Evolutionary conservation across 1,284 basidiomycete genomes (phyloP).

Genomic region (Apiotrichum laibachii): DNA sequence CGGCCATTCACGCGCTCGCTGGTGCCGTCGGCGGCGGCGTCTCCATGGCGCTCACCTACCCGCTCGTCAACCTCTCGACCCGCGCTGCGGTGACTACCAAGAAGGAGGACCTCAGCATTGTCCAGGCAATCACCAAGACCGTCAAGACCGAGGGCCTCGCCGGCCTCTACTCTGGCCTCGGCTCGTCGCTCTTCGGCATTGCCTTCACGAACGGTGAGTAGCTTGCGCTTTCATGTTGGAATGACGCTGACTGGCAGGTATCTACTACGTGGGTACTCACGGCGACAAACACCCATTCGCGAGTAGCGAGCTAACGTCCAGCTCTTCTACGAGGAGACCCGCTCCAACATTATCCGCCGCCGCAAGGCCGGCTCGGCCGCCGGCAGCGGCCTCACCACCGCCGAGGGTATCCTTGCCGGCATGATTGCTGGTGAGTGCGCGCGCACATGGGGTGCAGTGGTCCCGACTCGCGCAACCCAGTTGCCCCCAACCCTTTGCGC

Average conservation of each 20-base stretch:
- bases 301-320: background rate
- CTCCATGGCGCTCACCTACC: conserved; percentile 69
- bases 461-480: no score
- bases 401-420: conserved; percentile 86
- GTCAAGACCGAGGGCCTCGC: conserved; percentile 78
- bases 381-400: conserved; percentile 68
- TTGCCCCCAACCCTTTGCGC: background rate
- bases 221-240: no score
- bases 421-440: conserved; percentile 68
- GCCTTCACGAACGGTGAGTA: conserved; percentile 69
- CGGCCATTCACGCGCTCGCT: conserved; percentile 81
- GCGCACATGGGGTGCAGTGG: no score
- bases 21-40: conserved; percentile 88
- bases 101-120: conserved; percentile 51
- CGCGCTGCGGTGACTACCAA: conserved; percentile 87
- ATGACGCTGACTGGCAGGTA: conserved; percentile 1
- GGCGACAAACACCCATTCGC: no score
- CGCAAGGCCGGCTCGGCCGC: conserved; percentile 41
- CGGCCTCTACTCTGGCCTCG: conserved; percentile 85
- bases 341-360: conserved; percentile 52
- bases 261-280: no score
- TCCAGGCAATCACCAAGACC: conserved; percentile 62
- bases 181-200: conserved; percentile 83
- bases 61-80: conserved; percentile 87
- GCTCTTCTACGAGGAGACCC: conserved; percentile 56